Percentiles rank a stretch among this genome's conserved stretches.
Evolutionary conservation across 148 eudicot genomes (phyloP).

Genomic region (Nyssa sinensis): DNA sequence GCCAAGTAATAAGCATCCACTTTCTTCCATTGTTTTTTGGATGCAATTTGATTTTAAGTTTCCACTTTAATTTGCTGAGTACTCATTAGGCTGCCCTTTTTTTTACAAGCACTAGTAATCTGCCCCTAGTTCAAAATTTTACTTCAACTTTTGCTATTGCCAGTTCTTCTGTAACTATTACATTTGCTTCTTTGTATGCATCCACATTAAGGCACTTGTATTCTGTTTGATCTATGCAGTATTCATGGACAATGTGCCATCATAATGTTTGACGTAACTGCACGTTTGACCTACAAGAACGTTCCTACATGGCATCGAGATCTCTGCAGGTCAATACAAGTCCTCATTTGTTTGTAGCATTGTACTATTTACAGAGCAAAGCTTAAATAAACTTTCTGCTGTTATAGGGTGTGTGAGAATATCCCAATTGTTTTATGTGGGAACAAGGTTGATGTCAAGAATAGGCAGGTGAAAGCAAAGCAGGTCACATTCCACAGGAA

Average conservation of each 20-base stretch:
- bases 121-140: not conserved
- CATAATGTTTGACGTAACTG: constrained; percentile 30
- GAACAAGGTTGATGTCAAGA: constrained; percentile 31
- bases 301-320: constrained; percentile 33
- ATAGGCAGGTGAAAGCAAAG: constrained; percentile 31
- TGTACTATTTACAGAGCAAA: not conserved
- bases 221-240: constrained; percentile 16
- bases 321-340: constrained; percentile 19
- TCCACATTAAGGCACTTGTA: not conserved
- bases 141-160: not conserved
- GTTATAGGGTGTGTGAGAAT: constrained; percentile 30
- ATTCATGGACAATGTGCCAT: constrained; percentile 35
- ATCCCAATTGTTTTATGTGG: constrained; percentile 34
- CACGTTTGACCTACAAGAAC: constrained; percentile 30
- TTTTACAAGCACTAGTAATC: not conserved
- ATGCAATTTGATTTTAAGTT: not conserved
- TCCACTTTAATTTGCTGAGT: not conserved
- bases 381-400: not conserved
- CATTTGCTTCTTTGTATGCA: not conserved
- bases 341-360: not conserved
- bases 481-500: constrained; percentile 30
- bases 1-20: too few relatives aligned
- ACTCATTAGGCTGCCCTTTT: not conserved
- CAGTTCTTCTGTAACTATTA: not conserved
- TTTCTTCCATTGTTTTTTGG: not conserved